A percentile compares a stretch with the other conserved stretches of the same genome.
Evolutionary conservation across 257 asterid species (phyloP).

Genomic region (Penstemon newberryi): DNA sequence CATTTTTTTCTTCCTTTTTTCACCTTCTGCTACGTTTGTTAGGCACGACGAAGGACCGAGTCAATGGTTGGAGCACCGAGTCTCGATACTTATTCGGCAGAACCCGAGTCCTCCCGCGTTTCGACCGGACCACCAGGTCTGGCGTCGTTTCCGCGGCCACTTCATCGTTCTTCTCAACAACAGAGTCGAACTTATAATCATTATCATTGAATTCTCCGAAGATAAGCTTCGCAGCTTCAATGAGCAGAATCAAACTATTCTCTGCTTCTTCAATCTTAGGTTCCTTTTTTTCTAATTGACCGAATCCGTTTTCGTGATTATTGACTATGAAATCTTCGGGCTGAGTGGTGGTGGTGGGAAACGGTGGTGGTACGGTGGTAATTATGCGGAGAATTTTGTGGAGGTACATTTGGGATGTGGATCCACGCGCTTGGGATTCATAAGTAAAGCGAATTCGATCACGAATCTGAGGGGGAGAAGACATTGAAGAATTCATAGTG

Average conservation of each 20-base stretch:
- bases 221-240: slow-evolving; percentile 43
- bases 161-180: slow-evolving; percentile 1
- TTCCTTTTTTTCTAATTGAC: too few species aligned
- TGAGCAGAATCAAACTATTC: slow-evolving; percentile 34
- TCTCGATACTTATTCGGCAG: slow-evolving; percentile 39
- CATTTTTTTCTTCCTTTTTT: not conserved
- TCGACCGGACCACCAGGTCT: slow-evolving; percentile 33
- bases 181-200: not conserved
- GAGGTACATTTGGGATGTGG: too few species aligned
- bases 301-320: too few species aligned
- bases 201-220: slow-evolving; percentile 35
- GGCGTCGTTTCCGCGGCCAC: slow-evolving; percentile 22
- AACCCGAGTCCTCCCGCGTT: slow-evolving; percentile 36
- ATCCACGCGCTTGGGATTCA: too few species aligned
- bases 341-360: too few species aligned
- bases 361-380: too few species aligned
- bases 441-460: too few species aligned
- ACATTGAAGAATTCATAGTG: too few species aligned
- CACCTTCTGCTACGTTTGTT: slow-evolving; percentile 33
- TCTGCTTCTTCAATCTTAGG: not conserved
- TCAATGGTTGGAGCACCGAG: slow-evolving; percentile 45
- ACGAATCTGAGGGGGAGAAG: too few species aligned
- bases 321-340: too few species aligned
- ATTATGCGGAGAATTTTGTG: too few species aligned
- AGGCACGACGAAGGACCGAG: slow-evolving; percentile 29